Evolutionary conservation across 1,139 yeast genomes (phyloP).

Genomic region (Magnusiomyces ingens): DNA sequence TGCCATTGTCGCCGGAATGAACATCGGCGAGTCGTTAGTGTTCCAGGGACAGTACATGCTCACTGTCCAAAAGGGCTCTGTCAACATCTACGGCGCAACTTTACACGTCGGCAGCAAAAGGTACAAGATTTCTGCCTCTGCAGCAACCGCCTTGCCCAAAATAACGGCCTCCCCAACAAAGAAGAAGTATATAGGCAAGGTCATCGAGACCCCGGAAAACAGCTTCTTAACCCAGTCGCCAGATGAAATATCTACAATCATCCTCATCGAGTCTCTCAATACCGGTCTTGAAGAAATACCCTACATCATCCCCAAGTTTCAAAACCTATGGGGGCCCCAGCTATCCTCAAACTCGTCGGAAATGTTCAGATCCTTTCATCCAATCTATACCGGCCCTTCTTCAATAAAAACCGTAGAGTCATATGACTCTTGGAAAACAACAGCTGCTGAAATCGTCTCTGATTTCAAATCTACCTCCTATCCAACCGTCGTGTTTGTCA

Average conservation of each 20-base stretch:
- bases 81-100: conserved; percentile 46
- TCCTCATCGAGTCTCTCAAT: conserved; percentile 35
- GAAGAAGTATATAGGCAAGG: conserved; percentile 30
- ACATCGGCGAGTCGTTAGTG: conserved; percentile 31
- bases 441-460: conserved; percentile 15
- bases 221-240: conserved; percentile 9
- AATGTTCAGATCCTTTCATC: conserved; percentile 10
- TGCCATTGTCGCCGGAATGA: neutral
- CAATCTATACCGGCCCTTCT: conserved; percentile 16
- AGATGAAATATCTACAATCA: conserved; percentile 39
- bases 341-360: neutral
- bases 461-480: conserved; percentile 8
- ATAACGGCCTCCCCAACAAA: conserved; percentile 44
- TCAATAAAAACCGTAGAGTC: conserved; percentile 17
- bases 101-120: conserved; percentile 26
- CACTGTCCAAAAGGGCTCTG: conserved; percentile 52
- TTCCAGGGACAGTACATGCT: conserved; percentile 55
- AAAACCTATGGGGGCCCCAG: conserved; percentile 27
- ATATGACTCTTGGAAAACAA: conserved; percentile 24
- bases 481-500: conserved; percentile 35
- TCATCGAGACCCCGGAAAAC: conserved; percentile 17
- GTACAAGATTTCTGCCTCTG: conserved; percentile 39
- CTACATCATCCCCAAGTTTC: conserved; percentile 44
- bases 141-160: conserved; percentile 49
- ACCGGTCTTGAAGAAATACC: conserved; percentile 48